Base-by-base conservation (phyloP, 176 grass and related monocot genomes). In the Eragrostis nindensis region DNA sequence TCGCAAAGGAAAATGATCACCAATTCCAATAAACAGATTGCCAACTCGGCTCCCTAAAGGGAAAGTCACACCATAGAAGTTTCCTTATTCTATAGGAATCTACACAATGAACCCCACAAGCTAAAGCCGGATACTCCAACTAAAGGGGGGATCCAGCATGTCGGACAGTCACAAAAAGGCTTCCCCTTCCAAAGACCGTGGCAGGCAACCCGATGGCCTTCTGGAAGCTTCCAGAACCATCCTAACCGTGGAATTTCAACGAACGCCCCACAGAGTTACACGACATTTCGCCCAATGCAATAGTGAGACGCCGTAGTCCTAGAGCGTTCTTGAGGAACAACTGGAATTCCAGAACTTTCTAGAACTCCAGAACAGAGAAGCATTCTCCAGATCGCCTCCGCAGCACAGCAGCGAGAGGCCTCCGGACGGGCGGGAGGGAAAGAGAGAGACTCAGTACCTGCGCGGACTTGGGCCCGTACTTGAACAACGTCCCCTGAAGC, bases 381-480 rank as follows among this genome's bases (percentile, higher is more conserved):
- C 11, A 32, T 59, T 38, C 80, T 19, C 69, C 42, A 84, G 67
- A 83, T 83, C 73, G 14, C 38, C 25, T 5, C 54, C 4, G 36
- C 65, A 40, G 40, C 60, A 60, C 12, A 21, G 22, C 29, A 49
- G 29, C 18, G 69, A 66, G 61, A 74, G 22, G 73, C 66, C 29
- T 53, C 11, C 1, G 10, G 2, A 7, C 32, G 48, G 45, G 53
- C 60, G 42, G 10, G 72, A 10, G 19, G 57, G 14, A n/a, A n/a
- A n/a, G 55, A 27, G 57, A 27, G 24, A 14, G 11, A 61, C 24
- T 0, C 64, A n/a, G 52, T 81, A 95, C 96, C 96, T 99, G 96
- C 64, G 84, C 81, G 9, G 96, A 70, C 42, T 99, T 90, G 80
- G 90, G 78, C 8, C 96, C 96, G 79, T 99, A 99, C 93, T 95